Evolutionary conservation across 73 alveolate genomes (phyloP).

Genomic region (Stentor roeselii): DNA sequence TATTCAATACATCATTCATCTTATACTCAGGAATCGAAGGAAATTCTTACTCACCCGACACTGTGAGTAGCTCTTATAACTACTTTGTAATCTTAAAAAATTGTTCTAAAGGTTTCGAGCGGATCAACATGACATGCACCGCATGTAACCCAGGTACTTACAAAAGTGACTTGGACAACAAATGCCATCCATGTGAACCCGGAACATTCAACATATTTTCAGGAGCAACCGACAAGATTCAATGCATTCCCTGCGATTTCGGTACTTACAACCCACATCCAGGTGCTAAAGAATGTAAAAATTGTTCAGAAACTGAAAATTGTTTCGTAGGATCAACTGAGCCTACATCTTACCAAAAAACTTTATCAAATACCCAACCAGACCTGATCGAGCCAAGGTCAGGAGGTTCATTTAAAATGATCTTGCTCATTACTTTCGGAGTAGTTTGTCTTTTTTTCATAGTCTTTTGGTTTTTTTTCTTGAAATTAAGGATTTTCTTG

Average conservation of each 20-base stretch:
- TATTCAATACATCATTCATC: too few relatives aligned
- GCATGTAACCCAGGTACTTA: background rate
- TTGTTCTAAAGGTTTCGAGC: too few relatives aligned
- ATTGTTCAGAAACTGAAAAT: background rate
- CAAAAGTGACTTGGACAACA: background rate
- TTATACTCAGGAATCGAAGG: too few relatives aligned
- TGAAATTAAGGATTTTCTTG: background rate
- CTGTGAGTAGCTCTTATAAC: too few relatives aligned
- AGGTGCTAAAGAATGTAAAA: background rate
- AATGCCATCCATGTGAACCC: conserved; percentile 5
- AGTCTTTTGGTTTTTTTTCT: background rate
- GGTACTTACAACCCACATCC: background rate
- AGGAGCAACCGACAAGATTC: background rate
- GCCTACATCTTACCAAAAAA: background rate
- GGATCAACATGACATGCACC: too few relatives aligned
- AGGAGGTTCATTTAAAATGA: background rate
- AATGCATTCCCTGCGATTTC: background rate
- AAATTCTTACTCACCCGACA: too few relatives aligned
- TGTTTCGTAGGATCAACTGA: background rate
- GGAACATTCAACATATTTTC: background rate
- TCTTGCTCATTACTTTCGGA: too few relatives aligned
- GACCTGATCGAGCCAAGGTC: background rate
- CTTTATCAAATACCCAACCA: background rate
- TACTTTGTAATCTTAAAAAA: too few relatives aligned
- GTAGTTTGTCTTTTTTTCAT: background rate